These are phyloP conservation scores for Angomonas ambiguus DNA, from an alignment of 208 protist genomes.

Conservation along the genomic window DNA sequence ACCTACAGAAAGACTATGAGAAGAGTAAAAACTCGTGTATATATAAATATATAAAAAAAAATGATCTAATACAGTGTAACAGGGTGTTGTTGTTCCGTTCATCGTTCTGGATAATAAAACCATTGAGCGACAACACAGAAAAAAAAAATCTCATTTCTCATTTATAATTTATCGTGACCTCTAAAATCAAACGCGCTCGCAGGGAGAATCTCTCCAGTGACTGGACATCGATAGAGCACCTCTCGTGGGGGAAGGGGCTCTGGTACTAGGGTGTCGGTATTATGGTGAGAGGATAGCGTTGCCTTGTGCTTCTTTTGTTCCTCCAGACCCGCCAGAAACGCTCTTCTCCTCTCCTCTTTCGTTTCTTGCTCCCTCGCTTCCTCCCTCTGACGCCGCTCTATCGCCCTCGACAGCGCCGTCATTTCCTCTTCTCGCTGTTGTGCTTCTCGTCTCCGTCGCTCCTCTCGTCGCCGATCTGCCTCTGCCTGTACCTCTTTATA, in stretches of 20 bases:
- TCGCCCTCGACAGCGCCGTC: not conserved
- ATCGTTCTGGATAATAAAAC: constrained; percentile 2
- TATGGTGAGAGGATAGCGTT: not conserved
- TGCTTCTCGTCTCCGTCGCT: too few species aligned
- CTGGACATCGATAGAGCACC: constrained; percentile 59
- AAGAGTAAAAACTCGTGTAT: not conserved
- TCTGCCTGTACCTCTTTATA: not conserved
- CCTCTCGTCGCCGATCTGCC: constrained; percentile 1
- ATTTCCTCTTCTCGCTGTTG: constrained; percentile 2
- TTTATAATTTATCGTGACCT: not conserved
- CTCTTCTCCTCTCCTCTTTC: not conserved
- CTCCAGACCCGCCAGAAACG: constrained; percentile 13
- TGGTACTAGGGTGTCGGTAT: not conserved
- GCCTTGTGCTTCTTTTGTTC: constrained; percentile 12
- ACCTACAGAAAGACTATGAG: too few species aligned
- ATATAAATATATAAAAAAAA: constrained; percentile 6
- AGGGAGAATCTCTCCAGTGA: constrained; percentile 45
- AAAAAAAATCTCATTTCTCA: not conserved
- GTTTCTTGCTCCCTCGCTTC: not conserved
- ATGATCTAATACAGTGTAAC: not conserved
- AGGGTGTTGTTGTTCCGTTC: too few species aligned
- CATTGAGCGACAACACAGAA: not conserved
- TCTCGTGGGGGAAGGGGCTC: constrained; percentile 8
- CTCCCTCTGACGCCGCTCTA: not conserved
- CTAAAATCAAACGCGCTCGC: constrained; percentile 57